Percentiles rank a stretch among this genome's conserved stretches.
Evolutionary conservation across 2,329 filamentous ascomycete species (phyloP).

Genomic region (Diaporthe velutina): DNA sequence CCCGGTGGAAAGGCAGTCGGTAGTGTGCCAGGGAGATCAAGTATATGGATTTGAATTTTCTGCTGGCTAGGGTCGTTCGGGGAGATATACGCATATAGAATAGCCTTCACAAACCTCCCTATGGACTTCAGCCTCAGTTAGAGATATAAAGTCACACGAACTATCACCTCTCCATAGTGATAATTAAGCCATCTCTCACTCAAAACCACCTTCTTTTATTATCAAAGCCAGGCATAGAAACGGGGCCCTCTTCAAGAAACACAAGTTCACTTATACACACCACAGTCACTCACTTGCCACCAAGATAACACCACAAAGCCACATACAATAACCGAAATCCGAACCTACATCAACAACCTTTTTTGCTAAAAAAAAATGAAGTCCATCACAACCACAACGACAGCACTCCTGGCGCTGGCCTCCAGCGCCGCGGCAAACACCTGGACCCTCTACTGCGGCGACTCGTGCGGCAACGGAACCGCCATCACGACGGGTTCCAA

Average conservation of each 20-base stretch:
- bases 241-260: neutral
- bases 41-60: neutral
- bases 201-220: neutral
- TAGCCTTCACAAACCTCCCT: neutral
- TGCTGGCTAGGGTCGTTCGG: neutral
- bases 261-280: neutral
- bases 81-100: neutral
- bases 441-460: slow-evolving; percentile 38
- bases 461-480: slow-evolving; percentile 29
- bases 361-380: slow-evolving; percentile 34
- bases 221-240: slow-evolving; percentile 14
- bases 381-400: neutral
- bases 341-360: no score
- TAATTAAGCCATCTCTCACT: neutral
- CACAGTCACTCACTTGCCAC: neutral
- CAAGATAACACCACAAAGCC: neutral
- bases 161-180: neutral
- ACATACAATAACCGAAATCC: no score
- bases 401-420: slow-evolving; percentile 30
- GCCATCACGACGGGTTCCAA: slow-evolving; percentile 13
- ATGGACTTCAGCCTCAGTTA: neutral
- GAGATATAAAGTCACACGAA: neutral
- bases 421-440: slow-evolving; percentile 21
- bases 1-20: neutral
- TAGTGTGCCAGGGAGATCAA: neutral